Evolutionary conservation across 352 stramenopile species (phyloP).

Genomic region (Elongisporangium prolatum): DNA sequence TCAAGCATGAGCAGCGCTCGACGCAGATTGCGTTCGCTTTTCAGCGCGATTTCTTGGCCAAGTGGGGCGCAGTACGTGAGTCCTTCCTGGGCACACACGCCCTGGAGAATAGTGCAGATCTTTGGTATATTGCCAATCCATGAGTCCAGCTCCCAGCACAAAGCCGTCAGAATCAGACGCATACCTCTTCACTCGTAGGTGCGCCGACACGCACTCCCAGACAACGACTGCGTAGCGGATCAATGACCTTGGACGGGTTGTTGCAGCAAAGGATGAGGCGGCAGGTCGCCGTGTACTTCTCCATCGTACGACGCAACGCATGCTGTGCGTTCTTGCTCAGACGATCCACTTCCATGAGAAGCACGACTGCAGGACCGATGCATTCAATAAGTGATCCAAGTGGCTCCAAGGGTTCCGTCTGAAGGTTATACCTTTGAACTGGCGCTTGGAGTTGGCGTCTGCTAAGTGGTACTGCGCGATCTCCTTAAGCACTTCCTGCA

Average conservation of each 20-base stretch:
- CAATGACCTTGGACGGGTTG: slow-evolving; percentile 96
- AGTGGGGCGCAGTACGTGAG: slow-evolving; percentile 87
- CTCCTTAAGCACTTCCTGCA: slow-evolving; percentile 99
- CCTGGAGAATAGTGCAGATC: slow-evolving; percentile 89
- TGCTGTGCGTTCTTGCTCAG: slow-evolving; percentile 97
- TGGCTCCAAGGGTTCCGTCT: not conserved
- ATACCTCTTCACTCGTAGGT: slow-evolving; percentile 87
- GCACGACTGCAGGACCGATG: slow-evolving; percentile 74
- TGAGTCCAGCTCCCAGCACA: too few species aligned
- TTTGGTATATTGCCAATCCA: slow-evolving; percentile 12
- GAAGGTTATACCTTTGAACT: slow-evolving; percentile 49
- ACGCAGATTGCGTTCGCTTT: slow-evolving; percentile 94
- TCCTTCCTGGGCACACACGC: slow-evolving; percentile 89
- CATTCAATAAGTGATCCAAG: slow-evolving; percentile 15
- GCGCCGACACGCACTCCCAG: slow-evolving; percentile 93
- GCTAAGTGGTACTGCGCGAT: slow-evolving; percentile 93
- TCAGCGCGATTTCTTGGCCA: slow-evolving; percentile 88
- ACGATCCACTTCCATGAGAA: slow-evolving; percentile 98
- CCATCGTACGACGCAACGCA: slow-evolving; percentile 96
- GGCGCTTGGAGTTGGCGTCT: slow-evolving; percentile 64
- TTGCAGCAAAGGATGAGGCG: slow-evolving; percentile 98
- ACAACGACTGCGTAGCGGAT: slow-evolving; percentile 96
- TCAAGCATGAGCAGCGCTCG: slow-evolving; percentile 98
- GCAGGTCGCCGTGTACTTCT: slow-evolving; percentile 93
- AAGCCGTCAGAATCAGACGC: not conserved